Percentiles rank a stretch among this genome's conserved stretches.
Conservation (phyloP, 805 yeast species). For the Saccharomyces paradoxus region DNA sequence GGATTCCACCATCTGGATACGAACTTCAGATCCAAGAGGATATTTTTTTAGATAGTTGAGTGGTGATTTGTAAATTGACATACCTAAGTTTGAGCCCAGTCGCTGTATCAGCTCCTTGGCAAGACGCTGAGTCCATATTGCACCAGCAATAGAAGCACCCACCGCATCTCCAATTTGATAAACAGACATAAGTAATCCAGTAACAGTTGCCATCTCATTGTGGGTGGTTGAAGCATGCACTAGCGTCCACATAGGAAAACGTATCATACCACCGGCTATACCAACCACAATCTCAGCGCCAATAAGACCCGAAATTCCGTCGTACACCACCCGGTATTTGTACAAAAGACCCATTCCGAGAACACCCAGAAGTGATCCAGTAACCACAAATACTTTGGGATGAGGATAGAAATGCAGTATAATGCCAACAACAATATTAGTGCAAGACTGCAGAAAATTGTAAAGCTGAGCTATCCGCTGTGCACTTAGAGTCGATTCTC, state of each 20-base stretch:
- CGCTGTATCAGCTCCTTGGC: neutral
- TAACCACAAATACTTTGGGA: slow-evolving; percentile 47
- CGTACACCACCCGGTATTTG: slow-evolving; percentile 42
- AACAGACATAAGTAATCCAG: slow-evolving; percentile 45
- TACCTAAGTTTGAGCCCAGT: neutral
- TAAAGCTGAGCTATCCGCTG: slow-evolving; percentile 41
- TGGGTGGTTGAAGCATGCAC: slow-evolving; percentile 49
- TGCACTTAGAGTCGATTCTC: slow-evolving; percentile 29
- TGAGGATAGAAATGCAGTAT: slow-evolving; percentile 39
- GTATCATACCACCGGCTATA: slow-evolving; percentile 60
- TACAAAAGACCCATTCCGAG: slow-evolving; percentile 48
- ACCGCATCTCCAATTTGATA: slow-evolving; percentile 54
- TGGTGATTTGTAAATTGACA: neutral
- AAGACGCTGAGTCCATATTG: slow-evolving; percentile 45
- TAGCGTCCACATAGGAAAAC: slow-evolving; percentile 52
- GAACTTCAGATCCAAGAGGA: neutral
- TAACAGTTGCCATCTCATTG: slow-evolving; percentile 52
- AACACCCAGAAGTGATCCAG: slow-evolving; percentile 48
- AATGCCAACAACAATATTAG: slow-evolving; percentile 41
- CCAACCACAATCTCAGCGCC: slow-evolving; percentile 54
- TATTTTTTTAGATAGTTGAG: neutral
- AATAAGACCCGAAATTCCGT: slow-evolving; percentile 44
- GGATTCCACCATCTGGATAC: neutral
- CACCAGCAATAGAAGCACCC: slow-evolving; percentile 56
- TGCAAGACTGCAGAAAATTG: slow-evolving; percentile 49